Percentiles rank a stretch among this genome's conserved stretches.
Evolutionary conservation across 164 flowering plant species (phyloP).

Genomic region (Houttuynia cordata): DNA sequence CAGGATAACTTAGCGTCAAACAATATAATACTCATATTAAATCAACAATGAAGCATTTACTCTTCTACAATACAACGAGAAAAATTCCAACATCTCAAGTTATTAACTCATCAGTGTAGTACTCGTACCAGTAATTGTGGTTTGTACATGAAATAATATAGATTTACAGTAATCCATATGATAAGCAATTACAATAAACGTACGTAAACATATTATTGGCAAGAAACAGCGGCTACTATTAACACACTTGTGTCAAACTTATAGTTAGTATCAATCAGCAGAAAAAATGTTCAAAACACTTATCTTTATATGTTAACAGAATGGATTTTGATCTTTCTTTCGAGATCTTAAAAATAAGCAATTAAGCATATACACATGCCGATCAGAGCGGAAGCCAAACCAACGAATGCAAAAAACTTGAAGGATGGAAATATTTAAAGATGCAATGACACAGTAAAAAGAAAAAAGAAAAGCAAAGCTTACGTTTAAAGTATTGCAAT

Average conservation of each 20-base stretch:
- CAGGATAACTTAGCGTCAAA: neutral
- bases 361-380: neutral
- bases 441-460: neutral
- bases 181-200: no score
- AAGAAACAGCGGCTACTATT: neutral
- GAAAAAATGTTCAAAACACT: no score
- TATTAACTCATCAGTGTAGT: neutral
- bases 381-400: neutral
- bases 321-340: no score
- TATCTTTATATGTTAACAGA: no score
- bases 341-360: no score
- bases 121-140: neutral
- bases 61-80: neutral
- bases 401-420: neutral
- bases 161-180: neutral
- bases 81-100: neutral
- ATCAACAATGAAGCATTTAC: neutral
- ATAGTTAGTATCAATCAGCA: neutral
- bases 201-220: neutral
- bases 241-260: neutral
- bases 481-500: slow-evolving; percentile 63
- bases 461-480: slow-evolving; percentile 17
- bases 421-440: neutral
- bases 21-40: neutral
- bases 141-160: no score